These are phyloP conservation scores for Boechera retrofracta DNA, from an alignment of 345 rosid species.

Conservation along the genomic window DNA sequence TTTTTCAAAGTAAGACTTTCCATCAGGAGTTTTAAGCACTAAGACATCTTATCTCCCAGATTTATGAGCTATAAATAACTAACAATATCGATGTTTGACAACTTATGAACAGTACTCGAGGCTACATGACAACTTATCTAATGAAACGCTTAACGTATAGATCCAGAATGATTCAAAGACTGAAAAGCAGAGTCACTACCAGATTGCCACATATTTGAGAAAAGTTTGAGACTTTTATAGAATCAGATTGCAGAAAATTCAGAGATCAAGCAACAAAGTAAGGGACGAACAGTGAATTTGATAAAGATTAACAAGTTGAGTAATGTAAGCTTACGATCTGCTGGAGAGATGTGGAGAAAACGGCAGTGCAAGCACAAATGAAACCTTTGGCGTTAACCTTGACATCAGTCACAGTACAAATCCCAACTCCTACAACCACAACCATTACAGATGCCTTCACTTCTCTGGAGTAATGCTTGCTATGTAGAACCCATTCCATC, in stretches of 20 bases:
- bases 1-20: not conserved
- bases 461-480: slow-evolving; percentile 79
- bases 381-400: slow-evolving; percentile 94
- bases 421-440: slow-evolving; percentile 91
- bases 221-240: not conserved
- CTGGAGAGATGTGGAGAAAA: slow-evolving; percentile 83
- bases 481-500: slow-evolving; percentile 95
- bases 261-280: not conserved
- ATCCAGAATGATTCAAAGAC: not conserved
- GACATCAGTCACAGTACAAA: slow-evolving; percentile 96
- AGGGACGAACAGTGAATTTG: not conserved
- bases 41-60: not conserved
- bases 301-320: slow-evolving; percentile 1
- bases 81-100: not conserved
- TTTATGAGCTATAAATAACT: not conserved
- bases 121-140: not conserved
- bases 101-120: not conserved
- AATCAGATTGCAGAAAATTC: not conserved
- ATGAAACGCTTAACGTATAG: not conserved
- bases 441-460: slow-evolving; percentile 81
- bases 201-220: not conserved
- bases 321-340: slow-evolving; percentile 74
- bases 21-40: not conserved
- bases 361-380: slow-evolving; percentile 79
- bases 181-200: not conserved